Base-by-base conservation (phyloP, 345 rosid genomes). In the Aquilaria sinensis region DNA sequence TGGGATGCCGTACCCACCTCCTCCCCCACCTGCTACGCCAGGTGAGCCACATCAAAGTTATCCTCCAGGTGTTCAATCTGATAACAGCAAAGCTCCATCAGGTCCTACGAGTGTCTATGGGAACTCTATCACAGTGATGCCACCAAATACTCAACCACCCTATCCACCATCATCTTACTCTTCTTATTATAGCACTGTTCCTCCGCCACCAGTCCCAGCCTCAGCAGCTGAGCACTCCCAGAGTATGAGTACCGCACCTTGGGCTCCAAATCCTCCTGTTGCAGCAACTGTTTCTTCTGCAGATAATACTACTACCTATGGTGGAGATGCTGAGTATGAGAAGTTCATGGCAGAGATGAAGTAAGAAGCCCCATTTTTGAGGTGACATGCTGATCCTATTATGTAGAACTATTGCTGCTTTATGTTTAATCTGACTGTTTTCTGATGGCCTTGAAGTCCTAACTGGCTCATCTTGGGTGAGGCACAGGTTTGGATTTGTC, bases 281-380 rank as follows among this genome's bases (percentile, higher is more conserved):
- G 83, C 73, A 30, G 84, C 87, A 3, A 65, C 84, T 6, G 77
- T 54, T 48, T 52, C 86, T 30, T 71, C 87, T 75, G 74, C 77
- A 51, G 96, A 81, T 64, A 87, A 83, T 69, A 11, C 80, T 59
- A 11, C 80, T 59, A 49, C 79, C 14, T 74, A 76, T 78, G 92
- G 86, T 73, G 81, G 86, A 34, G 97, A 95, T 74, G 78, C 89
- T 15, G 96, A 89, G 76, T 94, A 90, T 70, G 94, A 91, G 74
- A 95, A 91, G 81, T 89, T 95, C 73, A 89, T 95, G 97, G 85
- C 96, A 32, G 97, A 95, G 87, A 88, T 89, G 96, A 91, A 95
- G 72, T 95, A 85, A 83, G 52, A 57, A 53, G 47, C 60, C 52
- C 64, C 41, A 58, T 71, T 67, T 46, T 58, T 67, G 75, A 81